A percentile compares a stretch with the other conserved stretches of the same genome.
phyloP scores from a whole-genome alignment of 2,329 filamentous ascomycete genomes.

The Calonectria hongkongensis region DNA sequence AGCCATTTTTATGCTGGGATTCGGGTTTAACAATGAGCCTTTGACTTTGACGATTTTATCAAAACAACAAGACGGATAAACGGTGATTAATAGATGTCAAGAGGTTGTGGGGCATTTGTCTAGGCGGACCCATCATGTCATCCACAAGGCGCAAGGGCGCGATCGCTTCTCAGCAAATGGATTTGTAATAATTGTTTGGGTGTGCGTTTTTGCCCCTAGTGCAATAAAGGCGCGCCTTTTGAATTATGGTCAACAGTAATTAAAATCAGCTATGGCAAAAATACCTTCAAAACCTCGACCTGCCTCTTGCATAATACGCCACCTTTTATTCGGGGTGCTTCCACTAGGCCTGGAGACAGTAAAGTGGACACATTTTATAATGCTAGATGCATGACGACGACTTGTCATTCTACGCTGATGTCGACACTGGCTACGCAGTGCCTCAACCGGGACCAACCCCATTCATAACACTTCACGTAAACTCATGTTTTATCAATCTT shows the following conservation, averaged over 20 bases:
- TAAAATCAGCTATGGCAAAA: background rate
- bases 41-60: background rate
- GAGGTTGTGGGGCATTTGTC: background rate
- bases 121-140: conserved; percentile 23
- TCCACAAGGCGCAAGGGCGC: conserved; percentile 38
- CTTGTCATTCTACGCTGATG: too few relatives aligned
- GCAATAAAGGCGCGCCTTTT: background rate
- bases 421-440: too few relatives aligned
- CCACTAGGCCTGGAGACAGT: too few relatives aligned
- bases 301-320: too few relatives aligned
- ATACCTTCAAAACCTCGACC: too few relatives aligned
- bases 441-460: too few relatives aligned
- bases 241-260: background rate
- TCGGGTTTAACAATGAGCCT: background rate
- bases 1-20: conserved; percentile 35
- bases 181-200: background rate
- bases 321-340: too few relatives aligned
- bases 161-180: background rate
- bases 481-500: too few relatives aligned
- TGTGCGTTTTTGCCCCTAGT: background rate
- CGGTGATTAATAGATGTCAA: conserved; percentile 12
- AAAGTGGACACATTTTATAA: too few relatives aligned
- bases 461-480: too few relatives aligned
- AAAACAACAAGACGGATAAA: background rate
- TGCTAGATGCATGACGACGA: too few relatives aligned